These are phyloP conservation scores for Trichophaea hybrida DNA, from an alignment of 2,329 filamentous ascomycete genomes.

Conservation along the genomic window DNA sequence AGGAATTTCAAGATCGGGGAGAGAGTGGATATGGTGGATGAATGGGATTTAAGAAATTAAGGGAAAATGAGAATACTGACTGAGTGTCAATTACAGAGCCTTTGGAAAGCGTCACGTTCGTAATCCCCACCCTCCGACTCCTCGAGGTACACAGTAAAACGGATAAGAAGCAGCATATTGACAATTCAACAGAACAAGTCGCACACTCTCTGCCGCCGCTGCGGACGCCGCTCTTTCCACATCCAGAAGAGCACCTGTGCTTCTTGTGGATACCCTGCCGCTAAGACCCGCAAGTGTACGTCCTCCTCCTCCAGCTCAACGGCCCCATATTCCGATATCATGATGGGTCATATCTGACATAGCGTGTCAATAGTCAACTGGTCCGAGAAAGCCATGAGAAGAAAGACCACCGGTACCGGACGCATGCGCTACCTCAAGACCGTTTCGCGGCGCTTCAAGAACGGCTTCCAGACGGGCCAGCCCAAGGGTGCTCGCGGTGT, in stretches of 20 bases:
- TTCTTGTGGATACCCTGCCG: constrained; percentile 89
- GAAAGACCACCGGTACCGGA: constrained; percentile 97
- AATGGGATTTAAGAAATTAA: background rate
- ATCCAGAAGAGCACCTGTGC: constrained; percentile 99
- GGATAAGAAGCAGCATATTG: constrained; percentile 1
- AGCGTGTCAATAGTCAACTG: constrained; percentile 66
- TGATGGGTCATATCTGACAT: constrained; percentile 21
- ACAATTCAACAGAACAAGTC: constrained; percentile 55
- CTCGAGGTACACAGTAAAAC: background rate
- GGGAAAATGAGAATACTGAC: constrained; percentile 5
- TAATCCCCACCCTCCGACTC: constrained; percentile 12
- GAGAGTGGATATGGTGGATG: background rate
- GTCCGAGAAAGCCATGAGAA: constrained; percentile 99
- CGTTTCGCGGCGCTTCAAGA: constrained; percentile 87
- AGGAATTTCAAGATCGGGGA: background rate
- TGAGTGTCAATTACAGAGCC: constrained; percentile 19
- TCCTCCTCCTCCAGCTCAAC: constrained; percentile 29
- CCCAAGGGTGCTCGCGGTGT: constrained; percentile 71
- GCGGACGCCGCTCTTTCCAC: constrained; percentile 94
- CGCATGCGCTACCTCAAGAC: constrained; percentile 91
- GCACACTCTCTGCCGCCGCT: constrained; percentile 96
- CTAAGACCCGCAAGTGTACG: constrained; percentile 98
- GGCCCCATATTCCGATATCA: background rate
- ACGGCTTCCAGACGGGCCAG: constrained; percentile 85
- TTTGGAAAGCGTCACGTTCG: constrained; percentile 29